These are phyloP conservation scores for Benincasa hispida DNA, from an alignment of 306 rosid species.

Conservation along the genomic window DNA sequence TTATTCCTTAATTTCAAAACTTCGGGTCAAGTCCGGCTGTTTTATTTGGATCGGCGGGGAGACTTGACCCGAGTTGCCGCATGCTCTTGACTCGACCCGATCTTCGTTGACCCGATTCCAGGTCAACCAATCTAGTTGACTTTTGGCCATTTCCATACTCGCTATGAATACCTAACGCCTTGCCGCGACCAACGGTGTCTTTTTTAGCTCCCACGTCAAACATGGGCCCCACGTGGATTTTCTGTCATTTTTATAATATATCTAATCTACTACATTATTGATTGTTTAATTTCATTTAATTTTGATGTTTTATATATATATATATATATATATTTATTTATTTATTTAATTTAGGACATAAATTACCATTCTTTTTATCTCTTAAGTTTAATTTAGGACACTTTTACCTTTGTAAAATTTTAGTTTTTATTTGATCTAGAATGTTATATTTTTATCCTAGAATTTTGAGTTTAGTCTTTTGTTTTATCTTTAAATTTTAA, in stretches of 20 bases:
- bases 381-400: too few species aligned
- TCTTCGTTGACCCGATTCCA: background rate
- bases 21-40: conserved; percentile 1
- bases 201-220: background rate
- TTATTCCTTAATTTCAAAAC: too few species aligned
- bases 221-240: background rate
- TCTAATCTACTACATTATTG: background rate
- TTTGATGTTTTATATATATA: too few species aligned
- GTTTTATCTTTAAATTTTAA: too few species aligned
- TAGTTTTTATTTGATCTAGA: too few species aligned
- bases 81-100: background rate
- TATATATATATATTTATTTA: too few species aligned
- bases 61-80: background rate
- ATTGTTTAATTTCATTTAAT: background rate
- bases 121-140: background rate
- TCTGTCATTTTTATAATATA: background rate
- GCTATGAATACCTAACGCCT: background rate
- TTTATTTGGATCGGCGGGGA: background rate
- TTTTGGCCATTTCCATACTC: background rate
- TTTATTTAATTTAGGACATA: too few species aligned
- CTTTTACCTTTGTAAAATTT: too few species aligned
- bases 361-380: too few species aligned
- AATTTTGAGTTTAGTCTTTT: too few species aligned
- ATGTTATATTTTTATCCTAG: too few species aligned
- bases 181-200: background rate